Evolutionary conservation across 495 filamentous ascomycete species (phyloP).

Genomic region (Tuber indicum): DNA sequence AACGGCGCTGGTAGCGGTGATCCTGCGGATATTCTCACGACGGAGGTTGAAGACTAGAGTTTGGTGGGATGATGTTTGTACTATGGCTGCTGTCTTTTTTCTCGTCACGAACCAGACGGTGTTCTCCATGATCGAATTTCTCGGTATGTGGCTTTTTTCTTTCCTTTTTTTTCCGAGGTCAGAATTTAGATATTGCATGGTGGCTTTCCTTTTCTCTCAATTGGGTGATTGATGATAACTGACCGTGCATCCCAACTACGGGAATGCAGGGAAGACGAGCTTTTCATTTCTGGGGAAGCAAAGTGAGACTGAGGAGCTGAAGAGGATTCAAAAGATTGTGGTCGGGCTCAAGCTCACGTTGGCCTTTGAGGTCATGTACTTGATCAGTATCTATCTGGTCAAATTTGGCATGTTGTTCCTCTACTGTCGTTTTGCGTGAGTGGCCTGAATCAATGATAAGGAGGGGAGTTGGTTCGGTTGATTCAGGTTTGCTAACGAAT

Average conservation of each 20-base stretch:
- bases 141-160: constrained; percentile 18
- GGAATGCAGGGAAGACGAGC: constrained; percentile 21
- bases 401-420: constrained; percentile 42
- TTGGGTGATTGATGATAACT: neutral
- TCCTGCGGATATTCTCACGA: constrained; percentile 38
- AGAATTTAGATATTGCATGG: neutral
- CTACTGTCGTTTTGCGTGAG: constrained; percentile 39
- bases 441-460: neutral
- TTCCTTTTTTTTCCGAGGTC: neutral
- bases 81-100: constrained; percentile 28
- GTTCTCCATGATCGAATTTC: constrained; percentile 31
- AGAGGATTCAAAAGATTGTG: constrained; percentile 24
- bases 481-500: neutral
- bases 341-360: constrained; percentile 37
- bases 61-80: constrained; percentile 38
- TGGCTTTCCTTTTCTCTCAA: neutral
- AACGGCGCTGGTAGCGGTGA: constrained; percentile 34
- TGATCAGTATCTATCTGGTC: constrained; percentile 39
- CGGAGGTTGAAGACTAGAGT: constrained; percentile 33
- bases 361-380: constrained; percentile 36
- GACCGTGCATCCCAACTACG: neutral
- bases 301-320: constrained; percentile 20
- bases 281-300: constrained; percentile 26
- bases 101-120: constrained; percentile 37
- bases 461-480: neutral